These are phyloP conservation scores for Rhynchospora pubera DNA, from an alignment of 176 grass and related monocot genomes.

Conservation along the genomic window DNA sequence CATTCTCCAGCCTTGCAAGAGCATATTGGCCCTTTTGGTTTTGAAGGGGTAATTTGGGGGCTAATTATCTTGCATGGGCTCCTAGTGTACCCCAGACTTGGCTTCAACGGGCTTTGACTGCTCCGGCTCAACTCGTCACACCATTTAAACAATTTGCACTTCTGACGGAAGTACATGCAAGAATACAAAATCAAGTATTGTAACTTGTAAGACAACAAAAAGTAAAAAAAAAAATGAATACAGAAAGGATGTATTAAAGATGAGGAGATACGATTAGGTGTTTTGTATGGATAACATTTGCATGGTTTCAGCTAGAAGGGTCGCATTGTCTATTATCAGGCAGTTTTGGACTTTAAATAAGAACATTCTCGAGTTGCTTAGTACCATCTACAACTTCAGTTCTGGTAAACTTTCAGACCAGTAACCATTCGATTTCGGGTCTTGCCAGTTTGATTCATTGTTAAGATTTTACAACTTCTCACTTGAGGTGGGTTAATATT, in stretches of 20 bases:
- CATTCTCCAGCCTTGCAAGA: too few species aligned
- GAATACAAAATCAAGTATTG: background rate
- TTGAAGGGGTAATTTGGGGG: too few species aligned
- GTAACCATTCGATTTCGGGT: background rate
- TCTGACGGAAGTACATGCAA: slow-evolving; percentile 27
- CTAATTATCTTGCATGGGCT: too few species aligned
- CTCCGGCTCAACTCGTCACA: slow-evolving; percentile 17
- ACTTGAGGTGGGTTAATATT: background rate
- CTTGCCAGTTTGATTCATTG: background rate
- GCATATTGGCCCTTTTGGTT: too few species aligned
- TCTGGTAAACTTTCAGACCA: background rate
- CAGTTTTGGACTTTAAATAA: background rate
- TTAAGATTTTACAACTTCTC: background rate
- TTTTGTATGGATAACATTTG: background rate
- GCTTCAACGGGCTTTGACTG: slow-evolving; percentile 19
- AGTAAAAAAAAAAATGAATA: background rate
- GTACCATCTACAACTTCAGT: background rate
- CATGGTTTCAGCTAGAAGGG: background rate
- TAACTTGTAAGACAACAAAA: too few species aligned
- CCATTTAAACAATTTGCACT: slow-evolving; percentile 27
- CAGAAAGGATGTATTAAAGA: background rate
- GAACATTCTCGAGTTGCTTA: background rate
- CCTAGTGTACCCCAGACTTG: too few species aligned
- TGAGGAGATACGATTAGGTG: background rate
- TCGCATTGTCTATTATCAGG: background rate